phyloP scores from a whole-genome alignment of 2,329 filamentous ascomycete species.

The Exophiala sideris region DNA sequence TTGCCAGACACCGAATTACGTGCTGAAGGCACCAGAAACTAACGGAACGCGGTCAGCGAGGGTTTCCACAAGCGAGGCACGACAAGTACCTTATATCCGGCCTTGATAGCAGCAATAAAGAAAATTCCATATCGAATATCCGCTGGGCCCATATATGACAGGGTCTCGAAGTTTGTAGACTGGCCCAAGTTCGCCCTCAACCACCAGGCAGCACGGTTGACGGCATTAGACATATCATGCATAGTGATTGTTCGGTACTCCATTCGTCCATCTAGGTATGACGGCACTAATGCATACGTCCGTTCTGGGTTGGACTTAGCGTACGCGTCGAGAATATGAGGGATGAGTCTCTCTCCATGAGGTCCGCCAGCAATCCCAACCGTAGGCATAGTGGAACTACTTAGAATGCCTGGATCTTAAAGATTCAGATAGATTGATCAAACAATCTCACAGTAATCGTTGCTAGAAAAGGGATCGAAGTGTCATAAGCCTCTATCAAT shows the following conservation, averaged over 20 bases:
- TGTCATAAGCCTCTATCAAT: too few relatives aligned
- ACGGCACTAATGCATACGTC: background rate
- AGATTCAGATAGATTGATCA: too few relatives aligned
- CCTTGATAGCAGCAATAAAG: background rate
- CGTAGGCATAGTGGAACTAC: too few relatives aligned
- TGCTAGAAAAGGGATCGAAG: too few relatives aligned
- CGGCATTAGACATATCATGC: background rate
- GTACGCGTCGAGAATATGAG: background rate
- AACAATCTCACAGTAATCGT: too few relatives aligned
- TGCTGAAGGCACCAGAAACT: too few relatives aligned
- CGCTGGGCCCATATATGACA: background rate
- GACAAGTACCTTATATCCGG: background rate
- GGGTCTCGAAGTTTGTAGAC: background rate
- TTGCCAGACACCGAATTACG: too few relatives aligned
- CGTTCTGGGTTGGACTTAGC: background rate
- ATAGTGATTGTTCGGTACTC: background rate
- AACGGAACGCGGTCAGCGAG: too few relatives aligned
- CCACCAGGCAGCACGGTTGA: background rate
- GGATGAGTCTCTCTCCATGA: background rate
- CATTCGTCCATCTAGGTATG: background rate
- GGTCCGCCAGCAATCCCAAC: too few relatives aligned
- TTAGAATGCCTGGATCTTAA: too few relatives aligned
- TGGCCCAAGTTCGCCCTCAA: background rate
- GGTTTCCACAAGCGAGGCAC: too few relatives aligned
- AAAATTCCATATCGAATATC: background rate